Evolutionary conservation across 2,329 filamentous ascomycete genomes (phyloP).

Genomic region (Macrophomina tecta): DNA sequence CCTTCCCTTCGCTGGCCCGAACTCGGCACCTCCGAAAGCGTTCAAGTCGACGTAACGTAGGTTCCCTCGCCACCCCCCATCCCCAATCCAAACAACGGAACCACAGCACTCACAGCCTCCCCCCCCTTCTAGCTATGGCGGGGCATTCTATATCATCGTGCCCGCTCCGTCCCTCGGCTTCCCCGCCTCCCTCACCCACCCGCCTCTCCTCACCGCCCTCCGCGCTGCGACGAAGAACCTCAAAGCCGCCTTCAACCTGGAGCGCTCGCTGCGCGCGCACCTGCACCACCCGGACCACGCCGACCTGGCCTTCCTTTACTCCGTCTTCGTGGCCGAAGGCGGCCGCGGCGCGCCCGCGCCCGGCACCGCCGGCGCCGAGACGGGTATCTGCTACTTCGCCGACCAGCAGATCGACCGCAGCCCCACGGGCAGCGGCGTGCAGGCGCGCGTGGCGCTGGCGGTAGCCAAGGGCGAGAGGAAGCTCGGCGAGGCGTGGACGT

Average conservation of each 20-base stretch:
- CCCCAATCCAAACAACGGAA: background rate
- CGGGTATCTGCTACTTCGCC: slow-evolving; percentile 53
- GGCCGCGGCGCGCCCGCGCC: slow-evolving; percentile 30
- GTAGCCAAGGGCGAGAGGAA: slow-evolving; percentile 30
- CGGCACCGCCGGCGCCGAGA: slow-evolving; percentile 42
- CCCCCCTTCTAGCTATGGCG: slow-evolving; percentile 45
- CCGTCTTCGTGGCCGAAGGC: slow-evolving; percentile 48
- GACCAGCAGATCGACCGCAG: slow-evolving; percentile 56
- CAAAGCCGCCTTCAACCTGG: slow-evolving; percentile 38
- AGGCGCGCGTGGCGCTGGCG: slow-evolving; percentile 38
- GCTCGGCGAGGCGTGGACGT: slow-evolving; percentile 32
- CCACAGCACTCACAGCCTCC: background rate
- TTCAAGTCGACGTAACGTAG: slow-evolving; percentile 36
- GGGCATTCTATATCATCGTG: slow-evolving; percentile 53
- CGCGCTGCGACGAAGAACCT: slow-evolving; percentile 42
- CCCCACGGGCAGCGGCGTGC: slow-evolving; percentile 42
- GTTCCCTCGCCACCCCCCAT: background rate
- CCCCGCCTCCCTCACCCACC: slow-evolving; percentile 14
- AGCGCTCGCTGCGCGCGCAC: slow-evolving; percentile 32
- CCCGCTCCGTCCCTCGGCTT: slow-evolving; percentile 49
- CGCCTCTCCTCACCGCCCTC: slow-evolving; percentile 28
- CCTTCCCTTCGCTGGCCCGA: slow-evolving; percentile 46
- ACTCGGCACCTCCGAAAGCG: slow-evolving; percentile 33
- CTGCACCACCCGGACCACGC: slow-evolving; percentile 41
- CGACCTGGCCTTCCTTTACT: slow-evolving; percentile 48